Conservation (phyloP, 2,329 filamentous ascomycete species). For the Colletotrichum cuscutae region DNA sequence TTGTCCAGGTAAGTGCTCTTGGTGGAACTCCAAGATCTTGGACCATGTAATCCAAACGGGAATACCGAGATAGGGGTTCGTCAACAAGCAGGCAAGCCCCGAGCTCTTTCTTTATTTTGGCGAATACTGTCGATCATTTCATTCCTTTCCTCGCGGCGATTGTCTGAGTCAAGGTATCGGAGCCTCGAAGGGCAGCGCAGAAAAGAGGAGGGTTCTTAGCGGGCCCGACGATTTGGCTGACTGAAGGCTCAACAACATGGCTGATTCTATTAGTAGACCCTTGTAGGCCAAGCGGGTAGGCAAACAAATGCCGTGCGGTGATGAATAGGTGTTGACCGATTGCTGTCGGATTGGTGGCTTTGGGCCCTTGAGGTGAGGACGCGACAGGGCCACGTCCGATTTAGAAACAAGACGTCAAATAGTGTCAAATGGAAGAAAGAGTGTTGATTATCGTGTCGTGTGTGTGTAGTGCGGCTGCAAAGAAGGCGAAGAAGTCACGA, state of each 20-base stretch:
- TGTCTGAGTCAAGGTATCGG: neutral
- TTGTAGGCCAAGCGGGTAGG: neutral
- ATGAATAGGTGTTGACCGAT: neutral
- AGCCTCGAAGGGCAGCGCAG: neutral
- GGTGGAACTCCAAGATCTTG: neutral
- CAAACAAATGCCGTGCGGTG: neutral
- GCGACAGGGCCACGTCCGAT: neutral
- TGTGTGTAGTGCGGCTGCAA: conserved; percentile 5
- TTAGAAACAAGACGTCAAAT: neutral
- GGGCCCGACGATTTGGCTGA: conserved; percentile 3
- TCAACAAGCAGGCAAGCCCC: conserved; percentile 17
- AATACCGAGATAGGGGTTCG: conserved; percentile 15
- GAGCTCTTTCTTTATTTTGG: conserved; percentile 1
- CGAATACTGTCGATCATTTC: neutral
- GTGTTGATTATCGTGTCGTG: neutral
- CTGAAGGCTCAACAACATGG: conserved; percentile 17
- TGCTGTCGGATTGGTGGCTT: neutral
- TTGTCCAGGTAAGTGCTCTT: neutral
- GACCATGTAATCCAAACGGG: conserved; percentile 3
- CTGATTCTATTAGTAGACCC: neutral
- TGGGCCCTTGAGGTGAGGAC: neutral
- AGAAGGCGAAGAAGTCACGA: conserved; percentile 19
- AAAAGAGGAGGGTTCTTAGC: neutral
- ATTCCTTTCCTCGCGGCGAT: neutral
- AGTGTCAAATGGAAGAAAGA: neutral